Evolutionary conservation across 2,329 filamentous ascomycete genomes (phyloP), one percentile per base, ranked within the genome.

Genomic region (Aureobasidium lini): DNA sequence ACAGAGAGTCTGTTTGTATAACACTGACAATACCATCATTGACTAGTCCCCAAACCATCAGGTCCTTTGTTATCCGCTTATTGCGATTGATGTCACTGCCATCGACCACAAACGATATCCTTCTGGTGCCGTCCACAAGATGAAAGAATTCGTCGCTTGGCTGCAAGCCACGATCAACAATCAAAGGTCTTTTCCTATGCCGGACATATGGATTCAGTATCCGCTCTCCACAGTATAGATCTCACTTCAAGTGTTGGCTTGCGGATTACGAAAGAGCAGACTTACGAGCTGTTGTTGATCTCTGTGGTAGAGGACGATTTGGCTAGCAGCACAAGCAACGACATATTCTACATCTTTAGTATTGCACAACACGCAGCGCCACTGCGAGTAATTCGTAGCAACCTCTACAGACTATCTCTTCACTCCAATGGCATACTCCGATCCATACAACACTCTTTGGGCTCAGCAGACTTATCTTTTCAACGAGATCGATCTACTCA

Each of bases 381-480:
- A 36, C 34, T 13, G 34, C 8, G 13, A 36, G 34, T 36, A 13
- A 36, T 36, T 8, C 34, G 7, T 15, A 31, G 28, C 31, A 18
- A 11, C 6, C 23, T 9, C 15, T 10, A 58, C 28, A 15, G 9
- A 43, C 7, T 6, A n/a, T 16, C n/a, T 7, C 6, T 11, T 15
- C 1, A 11, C 3, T 29, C 3, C 9, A n/a, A 56, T 56, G 52
- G 52, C 52, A 37, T 46, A 56, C n/a, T 16, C 23, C 4, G 40
- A 29, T 31, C 29, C 57, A n/a, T 59, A 59, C 13, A 16, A 43
- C 29, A 10, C 32, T 2, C 46, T 59, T 11, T 59, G 57, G 57
- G 29, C 23, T 11, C 57, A 59, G 28, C 57, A 59, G 31, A 50
- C 37, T n/a, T 37, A 34, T 11, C 57, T 59, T 37, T 43, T 59